These are phyloP conservation scores for Saccharomyces pastorianus DNA, from an alignment of 1,139 yeast species.

Conservation along the genomic window DNA sequence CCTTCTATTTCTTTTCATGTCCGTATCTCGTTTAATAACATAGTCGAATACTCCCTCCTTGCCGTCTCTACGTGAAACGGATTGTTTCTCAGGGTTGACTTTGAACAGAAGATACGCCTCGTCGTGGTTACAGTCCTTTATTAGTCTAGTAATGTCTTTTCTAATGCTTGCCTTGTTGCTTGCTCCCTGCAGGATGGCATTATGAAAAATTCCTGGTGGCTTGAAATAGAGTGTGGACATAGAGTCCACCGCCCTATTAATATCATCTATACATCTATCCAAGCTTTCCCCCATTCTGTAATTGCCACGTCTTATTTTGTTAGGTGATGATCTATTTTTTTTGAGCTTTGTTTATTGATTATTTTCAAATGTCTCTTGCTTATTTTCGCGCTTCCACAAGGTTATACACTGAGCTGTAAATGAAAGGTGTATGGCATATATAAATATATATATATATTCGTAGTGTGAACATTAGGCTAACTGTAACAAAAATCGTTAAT, in stretches of 20 bases:
- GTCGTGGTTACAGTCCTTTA: conserved; percentile 27
- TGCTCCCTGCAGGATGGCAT: conserved; percentile 23
- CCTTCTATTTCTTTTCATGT: conserved; percentile 23
- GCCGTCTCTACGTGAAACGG: conserved; percentile 29
- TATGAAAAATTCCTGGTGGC: conserved; percentile 32
- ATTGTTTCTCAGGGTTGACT: conserved; percentile 14
- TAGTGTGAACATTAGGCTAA: neutral
- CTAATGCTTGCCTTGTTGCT: conserved; percentile 3
- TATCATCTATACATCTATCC: conserved; percentile 23
- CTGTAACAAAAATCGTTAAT: conserved; percentile 22
- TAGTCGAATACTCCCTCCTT: conserved; percentile 28
- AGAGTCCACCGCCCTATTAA: conserved; percentile 23
- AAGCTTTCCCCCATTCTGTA: conserved; percentile 23
- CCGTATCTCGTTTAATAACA: conserved; percentile 21
- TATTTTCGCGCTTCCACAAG: neutral
- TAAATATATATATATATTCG: neutral
- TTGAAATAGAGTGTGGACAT: conserved; percentile 27
- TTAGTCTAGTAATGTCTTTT: conserved; percentile 19
- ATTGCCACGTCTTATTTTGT: neutral
- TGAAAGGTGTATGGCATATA: neutral
- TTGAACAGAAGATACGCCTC: conserved; percentile 27
- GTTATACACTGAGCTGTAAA: neutral
- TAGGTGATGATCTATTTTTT: neutral
- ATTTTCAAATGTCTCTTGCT: neutral
- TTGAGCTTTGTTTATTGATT: neutral